Conservation (phyloP, 2,329 filamentous ascomycete genomes). For the Neocucurbitaria cava region DNA sequence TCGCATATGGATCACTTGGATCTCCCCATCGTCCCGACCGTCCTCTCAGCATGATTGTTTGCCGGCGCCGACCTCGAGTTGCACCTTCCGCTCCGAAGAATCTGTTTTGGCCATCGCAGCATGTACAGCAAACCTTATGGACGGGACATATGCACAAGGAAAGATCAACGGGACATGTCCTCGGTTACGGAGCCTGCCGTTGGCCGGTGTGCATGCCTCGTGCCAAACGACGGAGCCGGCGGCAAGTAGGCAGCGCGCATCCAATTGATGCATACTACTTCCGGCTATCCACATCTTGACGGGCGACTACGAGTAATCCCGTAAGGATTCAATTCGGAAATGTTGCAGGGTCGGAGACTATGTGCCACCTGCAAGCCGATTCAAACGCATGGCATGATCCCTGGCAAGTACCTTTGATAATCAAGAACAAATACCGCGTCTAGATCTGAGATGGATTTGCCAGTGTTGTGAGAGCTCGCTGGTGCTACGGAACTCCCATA, state of each 20-base stretch:
- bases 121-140: background rate
- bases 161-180: background rate
- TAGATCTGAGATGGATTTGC: no score
- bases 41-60: background rate
- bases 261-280: background rate
- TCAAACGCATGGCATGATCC: no score
- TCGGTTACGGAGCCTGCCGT: background rate
- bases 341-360: no score
- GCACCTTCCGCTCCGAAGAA: background rate
- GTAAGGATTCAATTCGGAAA: no score
- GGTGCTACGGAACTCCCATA: no score
- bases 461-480: no score
- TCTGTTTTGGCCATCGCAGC: background rate
- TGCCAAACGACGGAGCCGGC: background rate
- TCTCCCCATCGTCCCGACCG: background rate
- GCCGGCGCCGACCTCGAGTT: background rate
- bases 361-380: no score
- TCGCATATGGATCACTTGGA: background rate
- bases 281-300: no score
- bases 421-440: no score
- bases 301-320: no score
- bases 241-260: background rate
- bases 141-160: background rate
- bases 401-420: no score
- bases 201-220: no score